These are phyloP conservation scores for Suillus tomentosus DNA, from an alignment of 768 basidiomycete species.

Conservation along the genomic window DNA sequence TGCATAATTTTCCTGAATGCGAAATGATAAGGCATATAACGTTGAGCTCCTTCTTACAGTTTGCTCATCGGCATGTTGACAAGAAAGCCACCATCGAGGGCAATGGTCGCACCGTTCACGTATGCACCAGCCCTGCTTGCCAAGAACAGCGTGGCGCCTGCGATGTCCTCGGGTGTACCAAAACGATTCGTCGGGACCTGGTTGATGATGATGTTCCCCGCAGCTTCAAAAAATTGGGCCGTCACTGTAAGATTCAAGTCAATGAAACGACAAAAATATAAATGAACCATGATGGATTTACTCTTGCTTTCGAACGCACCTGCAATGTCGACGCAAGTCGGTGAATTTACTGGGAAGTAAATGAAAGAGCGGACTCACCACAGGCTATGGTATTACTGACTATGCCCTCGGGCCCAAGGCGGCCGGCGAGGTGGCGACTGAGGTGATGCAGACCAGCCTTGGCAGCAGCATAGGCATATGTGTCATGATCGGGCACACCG, in stretches of 20 bases:
- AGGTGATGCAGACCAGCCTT: conserved; percentile 65
- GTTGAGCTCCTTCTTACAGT: conserved; percentile 24
- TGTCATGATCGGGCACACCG: conserved; percentile 54
- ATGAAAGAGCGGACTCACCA: conserved; percentile 34
- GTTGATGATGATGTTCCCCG: conserved; percentile 45
- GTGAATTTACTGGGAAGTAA: neutral
- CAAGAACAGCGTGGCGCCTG: conserved; percentile 62
- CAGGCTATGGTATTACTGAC: conserved; percentile 66
- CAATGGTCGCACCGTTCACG: conserved; percentile 64
- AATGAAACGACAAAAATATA: conserved; percentile 7
- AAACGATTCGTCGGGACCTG: conserved; percentile 53
- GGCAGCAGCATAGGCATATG: conserved; percentile 66
- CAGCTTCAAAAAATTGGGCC: conserved; percentile 47
- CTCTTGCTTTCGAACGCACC: conserved; percentile 47
- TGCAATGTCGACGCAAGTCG: conserved; percentile 8
- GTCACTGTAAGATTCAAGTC: conserved; percentile 45
- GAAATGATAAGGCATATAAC: neutral
- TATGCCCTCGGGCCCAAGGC: conserved; percentile 59
- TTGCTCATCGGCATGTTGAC: conserved; percentile 41
- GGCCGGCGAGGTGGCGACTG: conserved; percentile 55
- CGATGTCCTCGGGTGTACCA: conserved; percentile 66
- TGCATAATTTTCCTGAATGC: neutral
- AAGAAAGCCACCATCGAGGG: conserved; percentile 60
- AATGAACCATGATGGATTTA: conserved; percentile 19
- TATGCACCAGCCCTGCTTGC: conserved; percentile 60